A percentile compares a stretch with the other conserved stretches of the same genome.
Evolutionary conservation across 169 alveolate species (phyloP).

Genomic region (Eimeria praecox): DNA sequence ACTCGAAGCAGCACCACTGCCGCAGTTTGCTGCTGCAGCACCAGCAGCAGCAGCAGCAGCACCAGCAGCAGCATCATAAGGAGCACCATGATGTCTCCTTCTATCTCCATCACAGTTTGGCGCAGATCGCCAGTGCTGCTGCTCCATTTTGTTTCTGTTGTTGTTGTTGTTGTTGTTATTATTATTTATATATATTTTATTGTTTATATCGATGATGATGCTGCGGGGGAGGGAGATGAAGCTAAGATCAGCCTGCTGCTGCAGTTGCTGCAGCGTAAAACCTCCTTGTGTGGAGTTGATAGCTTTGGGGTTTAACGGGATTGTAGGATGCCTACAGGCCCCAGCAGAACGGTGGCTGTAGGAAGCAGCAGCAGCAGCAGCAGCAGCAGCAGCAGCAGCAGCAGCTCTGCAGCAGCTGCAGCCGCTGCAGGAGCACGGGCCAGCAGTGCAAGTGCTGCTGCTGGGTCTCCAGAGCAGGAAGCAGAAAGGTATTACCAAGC

Average conservation of each 20-base stretch:
- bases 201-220: background rate
- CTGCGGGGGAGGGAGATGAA: background rate
- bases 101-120: background rate
- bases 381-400: slow-evolving; percentile 23
- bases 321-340: background rate
- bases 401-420: background rate
- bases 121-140: background rate
- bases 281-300: background rate
- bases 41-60: slow-evolving; percentile 31
- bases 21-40: background rate
- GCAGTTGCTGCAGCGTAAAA: background rate
- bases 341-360: background rate
- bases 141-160: slow-evolving; percentile 6
- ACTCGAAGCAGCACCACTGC: background rate
- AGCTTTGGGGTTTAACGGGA: background rate
- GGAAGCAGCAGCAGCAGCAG: background rate
- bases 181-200: background rate
- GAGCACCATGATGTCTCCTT: background rate
- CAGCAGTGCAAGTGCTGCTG: slow-evolving; percentile 5
- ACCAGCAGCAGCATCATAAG: slow-evolving; percentile 29
- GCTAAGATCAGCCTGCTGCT: background rate
- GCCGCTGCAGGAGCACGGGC: background rate
- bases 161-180: background rate
- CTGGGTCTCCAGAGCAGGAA: background rate
- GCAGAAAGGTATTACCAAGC: background rate